Evolutionary conservation across 2,329 filamentous ascomycete genomes (phyloP).

Genomic region (Lasiodiplodia citricola): DNA sequence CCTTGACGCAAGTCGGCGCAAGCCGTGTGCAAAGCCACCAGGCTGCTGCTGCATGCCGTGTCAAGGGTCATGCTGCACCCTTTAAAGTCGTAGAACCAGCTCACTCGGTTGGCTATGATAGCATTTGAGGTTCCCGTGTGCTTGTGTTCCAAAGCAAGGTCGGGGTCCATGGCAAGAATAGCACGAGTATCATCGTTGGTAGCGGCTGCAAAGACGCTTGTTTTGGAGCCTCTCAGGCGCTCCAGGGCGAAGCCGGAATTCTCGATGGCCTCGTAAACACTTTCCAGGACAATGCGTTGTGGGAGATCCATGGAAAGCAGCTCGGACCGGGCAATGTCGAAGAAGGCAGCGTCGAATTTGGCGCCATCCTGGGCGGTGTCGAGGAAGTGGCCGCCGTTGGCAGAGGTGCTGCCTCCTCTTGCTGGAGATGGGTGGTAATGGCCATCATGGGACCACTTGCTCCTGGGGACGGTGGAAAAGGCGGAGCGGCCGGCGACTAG

Average conservation of each 20-base stretch:
- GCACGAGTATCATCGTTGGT: conserved; percentile 28
- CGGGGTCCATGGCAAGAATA: conserved; percentile 24
- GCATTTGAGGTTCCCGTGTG: conserved; percentile 26
- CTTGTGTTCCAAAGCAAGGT: conserved; percentile 5
- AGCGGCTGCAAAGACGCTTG: conserved; percentile 29
- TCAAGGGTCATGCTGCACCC: conserved; percentile 39
- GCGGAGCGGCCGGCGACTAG: conserved; percentile 7
- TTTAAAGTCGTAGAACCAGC: conserved; percentile 28
- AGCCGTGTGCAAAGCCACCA: conserved; percentile 38
- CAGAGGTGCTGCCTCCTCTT: conserved; percentile 1
- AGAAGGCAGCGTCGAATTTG: conserved; percentile 32
- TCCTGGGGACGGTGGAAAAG: conserved; percentile 31
- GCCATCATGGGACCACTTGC: conserved; percentile 40
- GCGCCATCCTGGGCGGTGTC: conserved; percentile 26
- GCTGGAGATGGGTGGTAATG: conserved; percentile 34
- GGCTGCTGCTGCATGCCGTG: conserved; percentile 40
- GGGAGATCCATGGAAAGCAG: conserved; percentile 36
- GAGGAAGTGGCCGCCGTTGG: conserved; percentile 28
- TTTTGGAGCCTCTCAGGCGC: conserved; percentile 23
- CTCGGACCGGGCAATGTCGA: conserved; percentile 31
- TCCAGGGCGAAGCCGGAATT: conserved; percentile 37
- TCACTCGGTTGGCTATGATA: conserved; percentile 31
- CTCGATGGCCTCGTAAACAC: conserved; percentile 48
- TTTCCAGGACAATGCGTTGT: conserved; percentile 36
- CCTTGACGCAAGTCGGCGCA: conserved; percentile 27